These are phyloP conservation scores for Cytidiella melzeri DNA, from an alignment of 768 basidiomycete genomes.

Conservation along the genomic window DNA sequence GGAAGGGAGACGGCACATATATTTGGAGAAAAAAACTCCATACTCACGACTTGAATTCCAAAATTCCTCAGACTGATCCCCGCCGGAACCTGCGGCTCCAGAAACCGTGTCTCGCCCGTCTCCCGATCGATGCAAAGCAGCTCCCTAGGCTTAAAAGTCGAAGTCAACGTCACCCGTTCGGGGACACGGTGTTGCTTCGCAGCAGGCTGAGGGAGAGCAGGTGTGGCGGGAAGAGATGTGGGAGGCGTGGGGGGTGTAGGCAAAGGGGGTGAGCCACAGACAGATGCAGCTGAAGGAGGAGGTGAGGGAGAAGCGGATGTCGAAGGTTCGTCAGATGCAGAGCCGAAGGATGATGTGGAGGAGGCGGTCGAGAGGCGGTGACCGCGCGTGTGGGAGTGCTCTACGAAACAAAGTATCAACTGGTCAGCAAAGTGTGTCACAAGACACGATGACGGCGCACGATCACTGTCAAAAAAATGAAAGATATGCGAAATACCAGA, in stretches of 20 bases:
- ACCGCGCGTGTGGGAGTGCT: slow-evolving; percentile 1
- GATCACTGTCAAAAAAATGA: too few species aligned
- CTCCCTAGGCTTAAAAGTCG: slow-evolving; percentile 29
- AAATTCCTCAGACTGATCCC: slow-evolving; percentile 85
- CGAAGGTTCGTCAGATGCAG: slow-evolving; percentile 3
- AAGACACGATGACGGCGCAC: too few species aligned
- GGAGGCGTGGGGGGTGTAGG: slow-evolving; percentile 18
- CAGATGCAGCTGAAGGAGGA: slow-evolving; percentile 4
- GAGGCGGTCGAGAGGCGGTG: slow-evolving; percentile 18
- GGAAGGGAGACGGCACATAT: background rate
- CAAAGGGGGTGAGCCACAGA: background rate
- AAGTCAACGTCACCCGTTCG: slow-evolving; percentile 15
- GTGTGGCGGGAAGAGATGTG: slow-evolving; percentile 5
- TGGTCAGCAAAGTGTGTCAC: background rate
- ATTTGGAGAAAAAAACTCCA: slow-evolving; percentile 3
- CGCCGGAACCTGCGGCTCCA: slow-evolving; percentile 67
- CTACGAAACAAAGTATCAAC: background rate
- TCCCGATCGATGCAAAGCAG: slow-evolving; percentile 23
- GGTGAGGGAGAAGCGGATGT: slow-evolving; percentile 9
- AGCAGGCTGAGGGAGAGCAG: background rate
- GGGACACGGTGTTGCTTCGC: background rate
- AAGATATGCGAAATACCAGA: background rate
- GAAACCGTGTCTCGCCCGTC: slow-evolving; percentile 51
- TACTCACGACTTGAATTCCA: slow-evolving; percentile 79
- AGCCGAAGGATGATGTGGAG: slow-evolving; percentile 11